Conservation (phyloP, 805 yeast genomes). For the Myxozyma sirexii region DNA sequence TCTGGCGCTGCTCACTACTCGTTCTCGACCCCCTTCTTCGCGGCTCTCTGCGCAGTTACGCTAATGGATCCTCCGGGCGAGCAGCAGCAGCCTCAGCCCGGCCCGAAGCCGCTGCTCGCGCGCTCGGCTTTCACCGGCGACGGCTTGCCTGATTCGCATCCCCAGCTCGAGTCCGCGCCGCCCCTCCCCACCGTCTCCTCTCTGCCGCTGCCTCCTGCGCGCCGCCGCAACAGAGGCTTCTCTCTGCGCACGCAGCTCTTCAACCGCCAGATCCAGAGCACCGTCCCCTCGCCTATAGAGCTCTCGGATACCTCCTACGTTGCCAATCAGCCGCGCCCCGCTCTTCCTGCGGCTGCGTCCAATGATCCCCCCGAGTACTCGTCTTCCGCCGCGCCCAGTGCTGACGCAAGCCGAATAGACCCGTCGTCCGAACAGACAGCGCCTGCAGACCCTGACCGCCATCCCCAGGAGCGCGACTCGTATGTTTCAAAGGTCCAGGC, state of each 20-base stretch:
- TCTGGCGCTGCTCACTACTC: no score
- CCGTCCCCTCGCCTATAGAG: slow-evolving; percentile 42
- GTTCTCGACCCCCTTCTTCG: not conserved
- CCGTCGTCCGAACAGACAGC: not conserved
- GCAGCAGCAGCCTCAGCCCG: not conserved
- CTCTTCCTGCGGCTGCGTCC: slow-evolving; percentile 21
- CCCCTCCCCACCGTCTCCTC: slow-evolving; percentile 4
- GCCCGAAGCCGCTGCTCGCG: not conserved
- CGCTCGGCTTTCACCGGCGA: not conserved
- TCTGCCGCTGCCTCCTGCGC: slow-evolving; percentile 2
- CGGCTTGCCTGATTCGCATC: not conserved
- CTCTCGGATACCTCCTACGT: slow-evolving; percentile 36
- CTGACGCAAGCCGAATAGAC: not conserved
- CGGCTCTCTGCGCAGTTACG: not conserved
- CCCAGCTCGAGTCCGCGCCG: slow-evolving; percentile 2
- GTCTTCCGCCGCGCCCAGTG: not conserved
- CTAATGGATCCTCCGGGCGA: not conserved
- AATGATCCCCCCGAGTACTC: slow-evolving; percentile 11
- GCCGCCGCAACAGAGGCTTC: slow-evolving; percentile 52
- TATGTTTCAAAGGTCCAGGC: not conserved
- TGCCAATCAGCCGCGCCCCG: not conserved
- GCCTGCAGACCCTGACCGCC: not conserved
- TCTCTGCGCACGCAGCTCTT: slow-evolving; percentile 68
- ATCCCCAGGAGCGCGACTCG: not conserved
- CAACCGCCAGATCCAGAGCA: slow-evolving; percentile 44